Evolutionary conservation across 305 asterid species (phyloP), one percentile per base, ranked within the genome.

Genomic region (Solanum hybrid): DNA sequence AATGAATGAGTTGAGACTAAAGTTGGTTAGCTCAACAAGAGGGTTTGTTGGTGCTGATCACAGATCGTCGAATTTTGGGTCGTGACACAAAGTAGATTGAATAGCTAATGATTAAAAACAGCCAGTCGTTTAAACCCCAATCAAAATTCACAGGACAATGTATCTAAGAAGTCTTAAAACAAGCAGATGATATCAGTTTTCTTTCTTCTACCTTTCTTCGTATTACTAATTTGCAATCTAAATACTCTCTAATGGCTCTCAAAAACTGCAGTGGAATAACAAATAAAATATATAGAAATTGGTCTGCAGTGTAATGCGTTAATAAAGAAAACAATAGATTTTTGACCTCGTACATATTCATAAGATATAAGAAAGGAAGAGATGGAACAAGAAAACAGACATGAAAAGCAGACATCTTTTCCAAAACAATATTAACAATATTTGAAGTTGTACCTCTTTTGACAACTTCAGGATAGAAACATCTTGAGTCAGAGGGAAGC

Each of bases 401-500:
- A 46, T 42, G 76, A 88, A 76, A 56, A 88, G 87, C 73, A 84
- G 31, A 51, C 36, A 51, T 84, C 87, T 51, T 84, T 51, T 16
- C 87, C 87, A 51, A 89, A 87, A 87, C 36, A 89, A 84, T 64
- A 84, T 29, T 35, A 87, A 87, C 36, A 89, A 84, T 64, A 84
- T 29, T 35, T 88, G 89, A 90, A 89, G 88, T 26, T 88, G 32
- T 89, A 96, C 99, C 98, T 94, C 98, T 89, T 89, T 91, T 88
- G 98, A 91, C 77, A 93, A 82, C 87, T 93, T 90, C 86, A 90
- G 92, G 88, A 92, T 82, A 77, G 92, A 91, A 92, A 88, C 89
- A 90, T 93, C 95, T 91, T 95, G 98, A 77, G 96, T 95, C 89
- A 95, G 96, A 79, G 99, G 94, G 91, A 96, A 94, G 72, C 86